These are phyloP conservation scores for Rhazya stricta DNA, from an alignment of 257 asterid species.

Conservation along the genomic window DNA sequence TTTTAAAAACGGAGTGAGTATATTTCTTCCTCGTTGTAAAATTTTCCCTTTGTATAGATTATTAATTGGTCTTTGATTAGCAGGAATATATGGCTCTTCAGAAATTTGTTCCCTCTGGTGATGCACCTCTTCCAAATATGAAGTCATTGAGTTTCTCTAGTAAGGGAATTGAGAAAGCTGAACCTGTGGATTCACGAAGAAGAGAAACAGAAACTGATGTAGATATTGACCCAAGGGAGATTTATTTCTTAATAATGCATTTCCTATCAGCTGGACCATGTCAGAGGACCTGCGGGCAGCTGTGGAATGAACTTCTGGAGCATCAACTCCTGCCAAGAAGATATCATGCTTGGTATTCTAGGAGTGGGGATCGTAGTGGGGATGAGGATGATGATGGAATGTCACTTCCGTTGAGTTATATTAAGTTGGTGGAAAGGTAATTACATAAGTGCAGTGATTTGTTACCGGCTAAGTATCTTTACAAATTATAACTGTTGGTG, in stretches of 20 bases:
- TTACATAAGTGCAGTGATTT: background rate
- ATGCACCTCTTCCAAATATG: slow-evolving; percentile 51
- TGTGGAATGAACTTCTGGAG: slow-evolving; percentile 97
- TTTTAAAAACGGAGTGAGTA: too few relatives aligned
- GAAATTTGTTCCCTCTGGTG: slow-evolving; percentile 57
- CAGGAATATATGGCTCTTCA: slow-evolving; percentile 86
- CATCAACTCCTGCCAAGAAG: slow-evolving; percentile 96
- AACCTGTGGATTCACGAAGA: slow-evolving; percentile 43
- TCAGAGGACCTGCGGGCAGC: slow-evolving; percentile 84
- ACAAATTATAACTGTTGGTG: background rate
- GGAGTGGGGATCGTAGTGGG: slow-evolving; percentile 65
- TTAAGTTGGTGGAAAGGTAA: slow-evolving; percentile 79
- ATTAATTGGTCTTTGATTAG: slow-evolving; percentile 11
- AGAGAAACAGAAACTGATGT: slow-evolving; percentile 51
- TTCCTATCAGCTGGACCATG: slow-evolving; percentile 96
- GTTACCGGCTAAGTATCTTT: background rate
- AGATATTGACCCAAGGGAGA: slow-evolving; percentile 81
- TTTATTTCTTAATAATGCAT: slow-evolving; percentile 95
- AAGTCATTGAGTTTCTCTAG: slow-evolving; percentile 56
- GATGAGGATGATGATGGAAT: slow-evolving; percentile 87
- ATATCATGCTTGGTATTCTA: slow-evolving; percentile 96
- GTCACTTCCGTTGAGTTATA: slow-evolving; percentile 81
- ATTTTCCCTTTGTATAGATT: background rate
- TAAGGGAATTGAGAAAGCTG: slow-evolving; percentile 63
- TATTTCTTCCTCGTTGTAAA: background rate